Conservation (phyloP, 208 protist species). For the Acanthamoeba lenticulata region DNA sequence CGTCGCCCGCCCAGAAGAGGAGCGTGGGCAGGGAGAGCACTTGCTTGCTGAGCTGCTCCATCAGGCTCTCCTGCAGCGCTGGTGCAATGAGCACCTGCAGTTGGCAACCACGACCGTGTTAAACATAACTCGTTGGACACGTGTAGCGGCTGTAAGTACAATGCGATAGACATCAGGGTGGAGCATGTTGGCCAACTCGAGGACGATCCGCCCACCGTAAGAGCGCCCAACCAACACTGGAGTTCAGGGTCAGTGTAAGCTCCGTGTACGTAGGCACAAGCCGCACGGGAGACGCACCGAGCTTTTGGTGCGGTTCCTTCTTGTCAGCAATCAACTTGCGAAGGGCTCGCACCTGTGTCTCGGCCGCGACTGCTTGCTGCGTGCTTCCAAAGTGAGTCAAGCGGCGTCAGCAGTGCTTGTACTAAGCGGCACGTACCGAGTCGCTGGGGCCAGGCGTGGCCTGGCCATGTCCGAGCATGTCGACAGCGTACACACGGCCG, state of each 20-base stretch:
- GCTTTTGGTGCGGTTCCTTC: background rate
- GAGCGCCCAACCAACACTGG: conserved; percentile 23
- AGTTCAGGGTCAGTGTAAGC: background rate
- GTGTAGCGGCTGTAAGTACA: no score
- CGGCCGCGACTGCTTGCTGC: background rate
- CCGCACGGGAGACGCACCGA: background rate
- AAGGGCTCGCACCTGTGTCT: background rate
- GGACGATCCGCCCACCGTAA: background rate
- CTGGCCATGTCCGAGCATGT: conserved; percentile 60
- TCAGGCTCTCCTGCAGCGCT: background rate
- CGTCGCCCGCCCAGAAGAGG: conserved; percentile 23
- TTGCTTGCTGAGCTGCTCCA: background rate
- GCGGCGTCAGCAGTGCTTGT: background rate
- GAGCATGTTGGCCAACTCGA: background rate
- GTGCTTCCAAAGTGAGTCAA: background rate
- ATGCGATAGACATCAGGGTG: background rate
- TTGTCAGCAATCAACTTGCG: background rate
- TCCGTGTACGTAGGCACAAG: background rate
- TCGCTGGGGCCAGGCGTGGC: background rate
- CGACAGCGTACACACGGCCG: conserved; percentile 12
- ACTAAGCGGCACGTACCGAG: background rate
- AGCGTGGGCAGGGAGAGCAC: background rate
- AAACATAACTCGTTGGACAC: no score
- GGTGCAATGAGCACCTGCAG: conserved; percentile 16
- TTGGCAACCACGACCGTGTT: background rate